These are phyloP conservation scores for Globisporangium okanoganense DNA, from an alignment of 352 stramenopile genomes.

Conservation along the genomic window DNA sequence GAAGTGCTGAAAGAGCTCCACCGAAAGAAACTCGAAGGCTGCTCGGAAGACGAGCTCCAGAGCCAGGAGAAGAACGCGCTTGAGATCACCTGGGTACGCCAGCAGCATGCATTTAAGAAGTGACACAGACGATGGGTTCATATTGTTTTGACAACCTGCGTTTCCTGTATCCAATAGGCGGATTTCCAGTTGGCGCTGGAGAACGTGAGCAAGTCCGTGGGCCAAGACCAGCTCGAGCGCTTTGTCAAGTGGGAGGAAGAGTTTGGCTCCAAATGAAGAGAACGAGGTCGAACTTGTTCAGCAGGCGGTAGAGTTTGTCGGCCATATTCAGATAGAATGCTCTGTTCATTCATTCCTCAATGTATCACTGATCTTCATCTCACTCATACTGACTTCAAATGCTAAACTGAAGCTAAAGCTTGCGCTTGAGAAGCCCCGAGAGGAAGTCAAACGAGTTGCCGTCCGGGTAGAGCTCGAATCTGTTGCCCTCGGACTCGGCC, in stretches of 20 bases:
- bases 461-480: conserved; percentile 86
- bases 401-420: conserved; percentile 39
- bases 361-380: neutral
- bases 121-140: neutral
- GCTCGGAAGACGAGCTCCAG: conserved; percentile 48
- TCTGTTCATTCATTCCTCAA: neutral
- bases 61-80: conserved; percentile 56
- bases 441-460: conserved; percentile 90
- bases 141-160: neutral
- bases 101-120: neutral
- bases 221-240: conserved; percentile 64
- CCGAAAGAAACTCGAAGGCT: conserved; percentile 51
- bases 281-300: neutral
- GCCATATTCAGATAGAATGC: neutral
- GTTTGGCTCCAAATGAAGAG: conserved; percentile 75
- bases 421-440: conserved; percentile 80
- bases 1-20: conserved; percentile 58
- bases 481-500: conserved; percentile 55
- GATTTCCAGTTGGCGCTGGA: conserved; percentile 65
- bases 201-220: conserved; percentile 84
- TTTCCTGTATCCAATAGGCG: conserved; percentile 14
- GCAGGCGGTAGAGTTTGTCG: neutral
- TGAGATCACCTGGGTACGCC: conserved; percentile 41
- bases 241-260: conserved; percentile 78
- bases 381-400: neutral